Evolutionary conservation across 192 early-diverging fungal species (phyloP).

Genomic region (Coemansia reversa): DNA sequence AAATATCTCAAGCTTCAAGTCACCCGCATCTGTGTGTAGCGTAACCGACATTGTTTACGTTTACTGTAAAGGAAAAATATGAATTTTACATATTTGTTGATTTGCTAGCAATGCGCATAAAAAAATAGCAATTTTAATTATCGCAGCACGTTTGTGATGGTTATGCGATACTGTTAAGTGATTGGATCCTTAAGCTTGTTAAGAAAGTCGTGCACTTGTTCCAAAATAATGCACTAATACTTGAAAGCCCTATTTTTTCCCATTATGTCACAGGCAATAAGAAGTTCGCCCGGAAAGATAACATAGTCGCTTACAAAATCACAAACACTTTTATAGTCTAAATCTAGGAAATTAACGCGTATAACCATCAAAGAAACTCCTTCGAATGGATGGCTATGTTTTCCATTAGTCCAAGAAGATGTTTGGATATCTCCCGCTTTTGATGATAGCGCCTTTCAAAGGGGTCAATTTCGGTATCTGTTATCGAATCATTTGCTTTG

Average conservation of each 20-base stretch:
- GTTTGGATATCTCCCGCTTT: not conserved
- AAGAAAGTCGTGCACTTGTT: too few relatives aligned
- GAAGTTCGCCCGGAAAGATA: too few relatives aligned
- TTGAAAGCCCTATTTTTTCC: too few relatives aligned
- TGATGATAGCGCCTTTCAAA: not conserved
- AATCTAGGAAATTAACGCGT: too few relatives aligned
- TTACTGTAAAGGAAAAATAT: not conserved
- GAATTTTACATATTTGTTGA: not conserved
- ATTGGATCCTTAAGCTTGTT: too few relatives aligned
- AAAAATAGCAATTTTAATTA: not conserved
- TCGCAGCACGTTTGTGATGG: not conserved
- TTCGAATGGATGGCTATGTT: not conserved
- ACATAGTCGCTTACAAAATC: too few relatives aligned
- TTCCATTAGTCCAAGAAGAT: not conserved
- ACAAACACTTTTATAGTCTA: too few relatives aligned
- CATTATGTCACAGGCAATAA: too few relatives aligned
- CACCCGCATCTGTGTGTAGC: constrained; percentile 88
- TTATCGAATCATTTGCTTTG: not conserved
- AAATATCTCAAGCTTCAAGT: constrained; percentile 92
- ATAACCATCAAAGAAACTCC: not conserved
- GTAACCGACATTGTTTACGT: constrained; percentile 69
- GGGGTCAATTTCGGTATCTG: not conserved
- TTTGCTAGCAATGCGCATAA: too few relatives aligned
- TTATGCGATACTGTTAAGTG: not conserved
- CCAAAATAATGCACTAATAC: too few relatives aligned